Conservation (phyloP, 306 rosid genomes). For the Lathyrus sativus region DNA sequence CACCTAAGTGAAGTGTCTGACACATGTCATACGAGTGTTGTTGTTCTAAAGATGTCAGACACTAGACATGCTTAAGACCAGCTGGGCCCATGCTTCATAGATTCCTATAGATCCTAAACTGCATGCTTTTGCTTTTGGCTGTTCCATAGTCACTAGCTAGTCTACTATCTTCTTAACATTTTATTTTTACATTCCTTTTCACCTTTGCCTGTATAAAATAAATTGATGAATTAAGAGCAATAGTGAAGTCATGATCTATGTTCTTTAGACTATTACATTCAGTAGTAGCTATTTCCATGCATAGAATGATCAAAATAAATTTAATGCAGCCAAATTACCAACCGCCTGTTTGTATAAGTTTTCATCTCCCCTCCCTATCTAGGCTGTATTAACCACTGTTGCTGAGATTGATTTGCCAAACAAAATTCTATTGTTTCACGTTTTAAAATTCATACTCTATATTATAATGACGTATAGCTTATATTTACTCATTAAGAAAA, state of each 20-base stretch:
- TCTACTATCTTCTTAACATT: neutral
- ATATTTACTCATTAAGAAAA: neutral
- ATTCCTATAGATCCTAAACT: neutral
- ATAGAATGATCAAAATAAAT: neutral
- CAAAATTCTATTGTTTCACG: neutral
- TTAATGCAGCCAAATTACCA: neutral
- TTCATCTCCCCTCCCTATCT: neutral
- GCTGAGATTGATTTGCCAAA: neutral
- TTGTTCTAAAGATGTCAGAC: neutral
- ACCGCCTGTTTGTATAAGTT: neutral
- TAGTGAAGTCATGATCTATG: neutral
- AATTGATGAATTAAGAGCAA: neutral
- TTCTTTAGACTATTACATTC: neutral
- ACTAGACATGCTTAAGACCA: neutral
- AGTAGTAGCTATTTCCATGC: neutral
- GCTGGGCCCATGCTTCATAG: neutral
- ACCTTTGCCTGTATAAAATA: neutral
- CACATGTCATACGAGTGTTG: neutral
- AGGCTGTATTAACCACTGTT: neutral
- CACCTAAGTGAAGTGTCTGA: neutral
- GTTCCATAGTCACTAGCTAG: neutral
- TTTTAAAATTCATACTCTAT: neutral
- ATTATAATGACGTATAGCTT: neutral
- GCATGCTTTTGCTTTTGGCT: neutral
- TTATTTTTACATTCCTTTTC: neutral